Evolutionary conservation across 2,329 filamentous ascomycete species (phyloP), one percentile per base, ranked within the genome.

Genomic region (Sarocladium oryzae): DNA sequence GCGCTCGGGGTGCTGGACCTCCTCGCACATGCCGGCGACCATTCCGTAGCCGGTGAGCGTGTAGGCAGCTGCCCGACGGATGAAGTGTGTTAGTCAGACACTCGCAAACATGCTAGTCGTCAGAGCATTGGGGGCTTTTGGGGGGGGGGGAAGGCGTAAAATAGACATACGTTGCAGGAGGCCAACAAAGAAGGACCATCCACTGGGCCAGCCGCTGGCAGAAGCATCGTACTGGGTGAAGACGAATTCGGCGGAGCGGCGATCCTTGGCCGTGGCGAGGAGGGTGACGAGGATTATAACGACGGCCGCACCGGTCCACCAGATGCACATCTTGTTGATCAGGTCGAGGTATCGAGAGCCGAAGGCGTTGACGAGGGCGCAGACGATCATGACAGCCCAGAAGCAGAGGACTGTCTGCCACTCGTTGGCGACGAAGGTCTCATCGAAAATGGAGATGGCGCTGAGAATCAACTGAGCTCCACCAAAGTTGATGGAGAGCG

Each of bases 391-490:
- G 59, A 84, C 83, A 16, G 71, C 84, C 58, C 86, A 79, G 65
- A 89, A 89, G 56, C 88, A 85, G 41, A 89, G 69, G 61, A 89
- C 88, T 52, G 87, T 84, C 64, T 89, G 85, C 83, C 85, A 89
- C 20, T 77, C 60, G 57, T 84, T 69, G 3, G 79, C 60, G 36
- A 74, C 71, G 60, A 83, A 89, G 54, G 68, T 71, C 4, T 81
- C 72, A 57, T 86, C 69, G 63, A 84, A 79, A 52, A 89, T 69
- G n/a, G 78, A 75, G 52, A 88, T 84, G 50, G 86, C 76, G 50
- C 82, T 82, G 11, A 86, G 66, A 51, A 89, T 79, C 49, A 89
- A 76, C 62, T 86, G 78, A 53, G 81, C 85, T 38, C 83, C 85
- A 4, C 88, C 75, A 38, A 88, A 76, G n/a, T 85, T 85, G 54